These are phyloP conservation scores for Pseudotulostoma volvatum DNA, from an alignment of 495 filamentous ascomycete genomes.

Conservation along the genomic window DNA sequence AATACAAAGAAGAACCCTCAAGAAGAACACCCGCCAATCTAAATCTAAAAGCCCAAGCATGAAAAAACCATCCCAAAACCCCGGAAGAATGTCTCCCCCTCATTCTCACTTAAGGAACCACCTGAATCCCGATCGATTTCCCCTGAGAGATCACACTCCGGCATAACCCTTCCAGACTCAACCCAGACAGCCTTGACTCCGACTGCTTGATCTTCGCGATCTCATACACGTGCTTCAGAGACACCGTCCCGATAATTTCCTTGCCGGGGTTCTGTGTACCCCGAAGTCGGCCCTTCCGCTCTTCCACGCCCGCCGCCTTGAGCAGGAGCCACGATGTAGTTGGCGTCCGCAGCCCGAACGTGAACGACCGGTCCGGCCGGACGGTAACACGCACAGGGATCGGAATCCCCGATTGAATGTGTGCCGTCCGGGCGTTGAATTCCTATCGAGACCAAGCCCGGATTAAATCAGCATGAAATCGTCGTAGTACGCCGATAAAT, in stretches of 20 bases:
- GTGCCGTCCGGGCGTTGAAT: conserved; percentile 88
- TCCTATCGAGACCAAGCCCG: too few species aligned
- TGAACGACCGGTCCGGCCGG: conserved; percentile 82
- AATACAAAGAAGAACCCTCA: too few species aligned
- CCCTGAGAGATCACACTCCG: conserved; percentile 76
- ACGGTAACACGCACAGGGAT: conserved; percentile 84
- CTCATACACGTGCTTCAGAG: conserved; percentile 93
- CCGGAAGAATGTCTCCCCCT: too few species aligned
- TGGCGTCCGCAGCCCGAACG: conserved; percentile 85
- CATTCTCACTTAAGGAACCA: conserved; percentile 44
- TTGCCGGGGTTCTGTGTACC: conserved; percentile 66
- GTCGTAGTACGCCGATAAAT: too few species aligned
- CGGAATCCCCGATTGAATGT: conserved; percentile 69
- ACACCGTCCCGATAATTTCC: conserved; percentile 63
- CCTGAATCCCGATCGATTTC: conserved; percentile 71
- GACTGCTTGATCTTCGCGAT: conserved; percentile 92
- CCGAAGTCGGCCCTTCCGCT: conserved; percentile 59
- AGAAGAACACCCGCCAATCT: too few species aligned
- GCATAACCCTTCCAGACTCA: conserved; percentile 66
- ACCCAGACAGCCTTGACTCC: conserved; percentile 64
- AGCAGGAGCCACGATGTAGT: conserved; percentile 78
- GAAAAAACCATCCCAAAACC: too few species aligned
- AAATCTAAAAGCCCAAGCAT: too few species aligned
- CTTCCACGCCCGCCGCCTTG: conserved; percentile 62
- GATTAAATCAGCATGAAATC: too few species aligned